Evolutionary conservation across 192 early-diverging fungal genomes (phyloP).

Genomic region (Coemansia sp.): DNA sequence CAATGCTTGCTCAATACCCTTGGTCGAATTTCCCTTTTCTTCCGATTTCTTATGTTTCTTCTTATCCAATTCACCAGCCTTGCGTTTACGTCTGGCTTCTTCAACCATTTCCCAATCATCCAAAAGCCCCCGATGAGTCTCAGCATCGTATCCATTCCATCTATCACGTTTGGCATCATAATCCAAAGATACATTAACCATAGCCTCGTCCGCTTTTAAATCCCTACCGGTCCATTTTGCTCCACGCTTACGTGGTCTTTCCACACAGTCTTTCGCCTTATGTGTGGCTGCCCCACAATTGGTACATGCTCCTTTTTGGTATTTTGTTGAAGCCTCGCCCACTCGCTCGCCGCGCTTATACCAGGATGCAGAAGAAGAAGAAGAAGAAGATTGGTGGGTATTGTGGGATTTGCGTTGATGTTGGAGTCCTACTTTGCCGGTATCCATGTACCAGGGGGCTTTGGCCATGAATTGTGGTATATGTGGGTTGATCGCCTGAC

Average conservation of each 20-base stretch:
- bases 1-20: conserved; percentile 28
- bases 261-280: conserved; percentile 91
- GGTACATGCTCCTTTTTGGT: conserved; percentile 92
- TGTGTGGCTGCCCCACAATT: conserved; percentile 98
- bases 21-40: background rate
- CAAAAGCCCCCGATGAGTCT: conserved; percentile 70
- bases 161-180: conserved; percentile 98
- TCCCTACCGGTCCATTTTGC: conserved; percentile 86
- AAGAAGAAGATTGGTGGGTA: too few species aligned
- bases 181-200: conserved; percentile 71
- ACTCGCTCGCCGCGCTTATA: conserved; percentile 37
- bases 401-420: conserved; percentile 67
- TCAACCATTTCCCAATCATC: conserved; percentile 88
- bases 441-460: conserved; percentile 92
- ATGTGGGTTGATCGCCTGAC: conserved; percentile 97
- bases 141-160: conserved; percentile 97
- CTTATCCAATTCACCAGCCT: conserved; percentile 69
- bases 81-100: conserved; percentile 78
- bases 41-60: background rate
- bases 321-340: conserved; percentile 87
- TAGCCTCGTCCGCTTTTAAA: conserved; percentile 82
- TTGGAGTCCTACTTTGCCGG: conserved; percentile 79
- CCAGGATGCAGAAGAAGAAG: conserved; percentile 16
- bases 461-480: conserved; percentile 96
- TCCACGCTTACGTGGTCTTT: conserved; percentile 85